These are phyloP conservation scores for Lactarius pseudohatsudake DNA, from an alignment of 768 basidiomycete species.

Conservation along the genomic window DNA sequence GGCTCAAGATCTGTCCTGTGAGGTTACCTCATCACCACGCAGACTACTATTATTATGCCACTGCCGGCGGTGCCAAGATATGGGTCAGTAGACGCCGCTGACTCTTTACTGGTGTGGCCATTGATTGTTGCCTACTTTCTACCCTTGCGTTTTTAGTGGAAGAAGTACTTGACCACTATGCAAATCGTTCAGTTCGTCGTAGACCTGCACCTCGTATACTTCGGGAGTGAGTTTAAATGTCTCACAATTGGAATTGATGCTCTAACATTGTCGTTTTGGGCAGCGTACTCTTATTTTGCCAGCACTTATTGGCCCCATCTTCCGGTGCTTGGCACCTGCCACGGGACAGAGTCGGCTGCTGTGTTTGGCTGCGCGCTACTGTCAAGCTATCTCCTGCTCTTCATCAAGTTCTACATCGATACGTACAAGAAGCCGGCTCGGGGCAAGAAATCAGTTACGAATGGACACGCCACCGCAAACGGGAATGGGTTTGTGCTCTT, in stretches of 20 bases:
- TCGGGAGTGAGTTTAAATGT: conserved; percentile 73
- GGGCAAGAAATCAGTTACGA: conserved; percentile 39
- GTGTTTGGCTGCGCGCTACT: conserved; percentile 86
- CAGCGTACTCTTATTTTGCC: conserved; percentile 82
- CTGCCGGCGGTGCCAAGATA: conserved; percentile 93
- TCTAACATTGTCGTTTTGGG: not conserved
- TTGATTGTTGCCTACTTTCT: not conserved
- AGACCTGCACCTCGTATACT: conserved; percentile 89
- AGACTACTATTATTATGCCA: conserved; percentile 99
- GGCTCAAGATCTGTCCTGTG: not conserved
- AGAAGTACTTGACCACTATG: conserved; percentile 95
- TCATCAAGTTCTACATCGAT: conserved; percentile 93
- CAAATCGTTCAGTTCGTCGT: conserved; percentile 96
- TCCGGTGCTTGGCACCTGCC: conserved; percentile 80
- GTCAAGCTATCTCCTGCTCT: conserved; percentile 88
- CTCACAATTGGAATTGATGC: not conserved
- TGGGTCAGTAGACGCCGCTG: conserved; percentile 61
- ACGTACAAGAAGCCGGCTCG: conserved; percentile 69
- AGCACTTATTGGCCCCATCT: conserved; percentile 51
- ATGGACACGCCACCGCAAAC: conserved; percentile 50
- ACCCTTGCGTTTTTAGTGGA: conserved; percentile 67
- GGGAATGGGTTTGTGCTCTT: conserved; percentile 35
- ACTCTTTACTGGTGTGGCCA: not conserved
- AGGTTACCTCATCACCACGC: conserved; percentile 18
- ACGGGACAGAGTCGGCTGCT: conserved; percentile 87